These are phyloP conservation scores for Tylopilus rubrobrunneus DNA, from an alignment of 768 basidiomycete genomes.

Conservation along the genomic window DNA sequence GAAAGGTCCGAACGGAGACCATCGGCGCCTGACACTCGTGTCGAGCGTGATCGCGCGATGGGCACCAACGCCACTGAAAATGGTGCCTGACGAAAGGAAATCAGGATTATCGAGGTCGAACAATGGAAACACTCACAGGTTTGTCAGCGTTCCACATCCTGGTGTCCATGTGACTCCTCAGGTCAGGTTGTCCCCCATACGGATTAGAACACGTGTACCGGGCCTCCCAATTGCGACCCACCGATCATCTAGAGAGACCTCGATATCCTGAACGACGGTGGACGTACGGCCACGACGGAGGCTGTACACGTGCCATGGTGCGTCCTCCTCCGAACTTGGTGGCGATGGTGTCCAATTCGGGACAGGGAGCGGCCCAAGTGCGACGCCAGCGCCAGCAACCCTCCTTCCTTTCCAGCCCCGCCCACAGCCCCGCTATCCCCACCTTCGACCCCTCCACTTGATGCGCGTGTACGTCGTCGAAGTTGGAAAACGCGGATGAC, in stretches of 20 bases:
- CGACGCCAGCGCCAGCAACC: no score
- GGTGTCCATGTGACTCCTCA: constrained; percentile 55
- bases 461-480: constrained; percentile 5
- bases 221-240: no score
- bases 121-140: constrained; percentile 33
- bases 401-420: no score
- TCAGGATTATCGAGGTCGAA: neutral
- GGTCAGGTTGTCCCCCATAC: constrained; percentile 68
- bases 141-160: constrained; percentile 51
- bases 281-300: no score
- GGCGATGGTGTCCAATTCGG: no score
- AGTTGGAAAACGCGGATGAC: no score
- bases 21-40: constrained; percentile 26
- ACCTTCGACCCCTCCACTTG: constrained; percentile 9
- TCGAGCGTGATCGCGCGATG: constrained; percentile 49
- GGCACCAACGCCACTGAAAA: constrained; percentile 53
- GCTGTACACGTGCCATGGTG: constrained; percentile 67
- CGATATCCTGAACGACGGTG: no score
- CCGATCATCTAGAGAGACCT: no score
- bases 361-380: no score
- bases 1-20: constrained; percentile 42
- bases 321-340: no score
- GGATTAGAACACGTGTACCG: no score
- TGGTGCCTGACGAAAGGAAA: constrained; percentile 38
- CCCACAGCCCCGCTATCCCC: neutral